phyloP scores from a whole-genome alignment of 768 basidiomycete species.

The Panellus pusillus region DNA sequence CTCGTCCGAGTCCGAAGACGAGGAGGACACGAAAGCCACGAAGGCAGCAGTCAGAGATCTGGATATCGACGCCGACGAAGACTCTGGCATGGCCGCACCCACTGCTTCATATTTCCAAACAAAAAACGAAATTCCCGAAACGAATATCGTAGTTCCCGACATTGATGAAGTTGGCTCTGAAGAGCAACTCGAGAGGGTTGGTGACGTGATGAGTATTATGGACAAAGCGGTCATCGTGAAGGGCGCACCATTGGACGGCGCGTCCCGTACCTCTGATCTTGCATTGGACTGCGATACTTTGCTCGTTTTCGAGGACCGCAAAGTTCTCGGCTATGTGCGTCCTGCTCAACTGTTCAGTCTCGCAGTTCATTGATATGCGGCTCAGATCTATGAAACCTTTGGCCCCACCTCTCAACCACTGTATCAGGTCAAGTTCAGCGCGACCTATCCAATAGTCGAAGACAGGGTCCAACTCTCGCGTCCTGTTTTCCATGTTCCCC shows the following conservation, averaged over 20 bases:
- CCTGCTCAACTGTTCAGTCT: background rate
- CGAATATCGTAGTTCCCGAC: conserved; percentile 60
- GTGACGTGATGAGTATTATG: conserved; percentile 75
- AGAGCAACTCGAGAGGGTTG: conserved; percentile 73
- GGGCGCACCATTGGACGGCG: conserved; percentile 49
- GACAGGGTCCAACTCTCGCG: conserved; percentile 55
- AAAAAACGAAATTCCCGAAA: conserved; percentile 68
- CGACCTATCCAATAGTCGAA: conserved; percentile 59
- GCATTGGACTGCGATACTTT: conserved; percentile 89
- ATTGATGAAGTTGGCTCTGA: conserved; percentile 59
- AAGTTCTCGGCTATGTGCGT: conserved; percentile 88
- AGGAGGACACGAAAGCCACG: conserved; percentile 1
- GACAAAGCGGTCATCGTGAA: conserved; percentile 73
- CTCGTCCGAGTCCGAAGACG: conserved; percentile 22
- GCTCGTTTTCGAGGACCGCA: conserved; percentile 85
- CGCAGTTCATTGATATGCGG: conserved; percentile 13
- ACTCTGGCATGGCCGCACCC: conserved; percentile 37
- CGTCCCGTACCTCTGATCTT: conserved; percentile 50
- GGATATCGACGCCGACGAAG: conserved; percentile 50
- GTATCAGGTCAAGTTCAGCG: conserved; percentile 84
- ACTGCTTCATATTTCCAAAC: conserved; percentile 55
- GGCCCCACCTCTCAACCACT: conserved; percentile 89
- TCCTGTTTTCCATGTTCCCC: conserved; percentile 80
- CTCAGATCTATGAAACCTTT: conserved; percentile 90
- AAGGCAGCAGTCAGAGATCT: conserved; percentile 17